Evolutionary conservation across 2,329 filamentous ascomycete species (phyloP), one percentile per base, ranked within the genome.

Genomic region (Dactylellina sp.): DNA sequence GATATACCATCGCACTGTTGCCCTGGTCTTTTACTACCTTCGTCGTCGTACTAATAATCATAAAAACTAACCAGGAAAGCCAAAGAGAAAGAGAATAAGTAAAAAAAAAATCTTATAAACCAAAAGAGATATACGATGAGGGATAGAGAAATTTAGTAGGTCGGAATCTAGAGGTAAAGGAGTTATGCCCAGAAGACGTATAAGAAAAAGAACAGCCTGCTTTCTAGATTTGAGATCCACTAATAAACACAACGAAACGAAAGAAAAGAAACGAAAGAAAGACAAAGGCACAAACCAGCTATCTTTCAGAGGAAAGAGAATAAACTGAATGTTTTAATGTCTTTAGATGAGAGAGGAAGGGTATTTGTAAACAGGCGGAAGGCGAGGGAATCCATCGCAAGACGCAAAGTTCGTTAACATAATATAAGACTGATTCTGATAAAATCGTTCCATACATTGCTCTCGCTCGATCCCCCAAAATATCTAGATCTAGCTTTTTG

Each of bases 151-250:
- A 25, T 32, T 25, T 50, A 50, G 46, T 50, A 25, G 9, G 20
- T 50, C 24, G 24, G 28, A 32, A 25, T 50, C 46, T 50, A 50
- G 50, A 55, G 32, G 18, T 20, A 55, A n/a, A 6, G 37, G 40
- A 39, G 14, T 35, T 20, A 52, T 40, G 12, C 37, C n/a, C n/a
- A 12, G 6, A 59, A 61, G 32, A 14, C 18, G 42, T 64, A 55
- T 40, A 56, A 50, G 47, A 70, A 60, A 53, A 68, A 28, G 47
- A 47, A 53, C 46, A 55, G 28, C 55, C 64, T 37, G 64, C 64
- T 53, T 53, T 70, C 64, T 70, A 70, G 49, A 61, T 66, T 63
- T 55, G 40, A 57, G 35, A 71, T 63, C 66, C 66, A 62, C 57
- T 57, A 62, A 52, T 63, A 62, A 71, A 71, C 66, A 71, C 55